Evolutionary conservation across 139 green algal genomes (phyloP).

Genomic region (Tetratostichococcus sp.): DNA sequence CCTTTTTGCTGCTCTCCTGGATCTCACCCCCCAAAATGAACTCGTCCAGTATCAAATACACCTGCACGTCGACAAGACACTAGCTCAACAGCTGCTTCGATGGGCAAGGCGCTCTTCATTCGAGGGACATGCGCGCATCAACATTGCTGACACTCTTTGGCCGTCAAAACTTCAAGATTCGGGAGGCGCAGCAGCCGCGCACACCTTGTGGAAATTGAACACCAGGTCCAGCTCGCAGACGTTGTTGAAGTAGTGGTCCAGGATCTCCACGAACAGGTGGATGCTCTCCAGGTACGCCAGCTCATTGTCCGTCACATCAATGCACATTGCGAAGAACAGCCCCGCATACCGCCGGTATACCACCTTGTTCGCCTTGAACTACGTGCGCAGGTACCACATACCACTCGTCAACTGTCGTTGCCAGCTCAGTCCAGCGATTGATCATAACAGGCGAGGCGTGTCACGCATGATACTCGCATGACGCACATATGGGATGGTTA

Average conservation of each 20-base stretch:
- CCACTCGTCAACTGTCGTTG: too few species aligned
- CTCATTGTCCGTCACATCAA: conserved; percentile 97
- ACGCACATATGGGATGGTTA: too few species aligned
- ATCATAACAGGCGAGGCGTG: too few species aligned
- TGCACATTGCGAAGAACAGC: conserved; percentile 95
- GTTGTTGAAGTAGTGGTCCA: conserved; percentile 99
- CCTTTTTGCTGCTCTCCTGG: conserved; percentile 97
- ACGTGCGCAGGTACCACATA: conserved; percentile 14
- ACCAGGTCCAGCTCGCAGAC: conserved; percentile 98
- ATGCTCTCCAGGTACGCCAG: conserved; percentile 92
- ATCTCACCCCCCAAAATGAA: conserved; percentile 96
- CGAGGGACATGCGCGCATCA: too few species aligned
- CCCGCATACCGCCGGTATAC: conserved; percentile 97
- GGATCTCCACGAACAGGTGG: conserved; percentile 98
- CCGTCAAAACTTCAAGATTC: too few species aligned
- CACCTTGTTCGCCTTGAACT: conserved; percentile 95
- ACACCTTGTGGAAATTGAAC: conserved; percentile 99
- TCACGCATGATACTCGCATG: too few species aligned
- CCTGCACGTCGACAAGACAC: conserved; percentile 39
- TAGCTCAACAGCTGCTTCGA: not conserved
- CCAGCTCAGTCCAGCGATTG: too few species aligned
- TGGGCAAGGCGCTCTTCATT: too few species aligned
- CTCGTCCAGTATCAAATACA: conserved; percentile 98
- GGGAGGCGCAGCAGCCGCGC: too few species aligned
- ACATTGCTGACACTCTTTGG: too few species aligned